These are phyloP conservation scores for Ophiostoma sp. DNA, from an alignment of 2,329 filamentous ascomycete genomes.

Conservation along the genomic window DNA sequence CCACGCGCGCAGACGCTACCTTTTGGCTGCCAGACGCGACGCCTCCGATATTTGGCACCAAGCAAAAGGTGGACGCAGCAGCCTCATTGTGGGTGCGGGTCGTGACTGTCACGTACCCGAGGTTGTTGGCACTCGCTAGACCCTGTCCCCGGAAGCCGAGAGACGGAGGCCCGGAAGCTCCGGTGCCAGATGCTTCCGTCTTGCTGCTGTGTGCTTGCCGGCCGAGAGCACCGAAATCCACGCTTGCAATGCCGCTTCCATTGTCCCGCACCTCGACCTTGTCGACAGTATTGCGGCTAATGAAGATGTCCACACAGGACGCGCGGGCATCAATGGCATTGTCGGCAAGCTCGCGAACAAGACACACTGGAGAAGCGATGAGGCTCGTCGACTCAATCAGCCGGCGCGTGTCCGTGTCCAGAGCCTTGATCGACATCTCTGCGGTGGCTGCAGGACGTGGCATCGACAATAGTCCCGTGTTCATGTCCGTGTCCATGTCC, in stretches of 20 bases:
- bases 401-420: slow-evolving; percentile 46
- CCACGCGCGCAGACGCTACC: slow-evolving; percentile 51
- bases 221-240: slow-evolving; percentile 59
- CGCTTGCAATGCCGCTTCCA: slow-evolving; percentile 60
- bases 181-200: slow-evolving; percentile 18
- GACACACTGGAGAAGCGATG: slow-evolving; percentile 53
- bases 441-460: not conserved
- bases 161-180: slow-evolving; percentile 48
- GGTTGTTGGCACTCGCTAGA: slow-evolving; percentile 57
- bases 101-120: slow-evolving; percentile 56
- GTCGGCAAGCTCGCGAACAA: slow-evolving; percentile 73
- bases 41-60: slow-evolving; percentile 41
- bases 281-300: slow-evolving; percentile 62
- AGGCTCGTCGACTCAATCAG: slow-evolving; percentile 57
- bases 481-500: not conserved
- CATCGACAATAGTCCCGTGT: no score
- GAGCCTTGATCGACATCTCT: slow-evolving; percentile 45
- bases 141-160: slow-evolving; percentile 76
- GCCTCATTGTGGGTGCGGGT: slow-evolving; percentile 59
- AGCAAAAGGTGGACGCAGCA: slow-evolving; percentile 47
- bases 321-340: slow-evolving; percentile 70
- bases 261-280: slow-evolving; percentile 67
- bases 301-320: slow-evolving; percentile 57
- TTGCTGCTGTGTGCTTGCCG: slow-evolving; percentile 69
- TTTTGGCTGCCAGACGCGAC: slow-evolving; percentile 32